These are phyloP conservation scores for Carpinus viminea DNA, from an alignment of 306 rosid genomes.

Conservation along the genomic window DNA sequence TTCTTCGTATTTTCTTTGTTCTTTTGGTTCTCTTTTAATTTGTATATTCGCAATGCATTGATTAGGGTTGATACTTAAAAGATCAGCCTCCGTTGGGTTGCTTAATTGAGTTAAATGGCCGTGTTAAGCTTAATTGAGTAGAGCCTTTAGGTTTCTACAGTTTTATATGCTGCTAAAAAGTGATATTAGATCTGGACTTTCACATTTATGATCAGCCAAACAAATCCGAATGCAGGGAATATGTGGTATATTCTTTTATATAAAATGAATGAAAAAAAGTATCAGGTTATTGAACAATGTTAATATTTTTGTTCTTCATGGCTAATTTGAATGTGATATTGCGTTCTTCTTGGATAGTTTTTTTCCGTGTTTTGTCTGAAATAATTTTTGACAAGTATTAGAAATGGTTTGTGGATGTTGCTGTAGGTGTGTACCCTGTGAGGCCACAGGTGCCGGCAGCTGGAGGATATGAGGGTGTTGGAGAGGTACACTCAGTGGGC, in stretches of 20 bases:
- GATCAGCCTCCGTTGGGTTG: background rate
- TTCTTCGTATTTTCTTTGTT: background rate
- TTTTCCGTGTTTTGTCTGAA: background rate
- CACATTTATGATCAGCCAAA: background rate
- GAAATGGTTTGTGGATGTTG: background rate
- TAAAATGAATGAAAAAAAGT: background rate
- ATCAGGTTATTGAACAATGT: background rate
- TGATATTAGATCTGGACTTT: background rate
- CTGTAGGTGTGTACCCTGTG: slow-evolving; percentile 79
- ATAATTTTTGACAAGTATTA: slow-evolving; percentile 17
- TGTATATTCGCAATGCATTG: background rate
- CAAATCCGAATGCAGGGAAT: background rate
- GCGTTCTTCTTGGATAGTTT: background rate
- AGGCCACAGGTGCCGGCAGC: slow-evolving; percentile 83
- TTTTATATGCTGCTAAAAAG: background rate
- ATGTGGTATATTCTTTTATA: background rate
- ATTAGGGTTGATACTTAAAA: background rate
- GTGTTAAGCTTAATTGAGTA: background rate
- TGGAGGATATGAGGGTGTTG: slow-evolving; percentile 95
- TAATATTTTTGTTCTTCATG: background rate
- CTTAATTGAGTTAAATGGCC: background rate
- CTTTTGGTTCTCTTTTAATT: background rate
- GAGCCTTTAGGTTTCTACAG: background rate
- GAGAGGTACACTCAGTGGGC: slow-evolving; percentile 77
- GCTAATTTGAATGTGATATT: background rate